A percentile compares a stretch with the other conserved stretches of the same genome.
Conservation (phyloP, 176 grass and related monocot species). For the Phoenix dactylifera region DNA sequence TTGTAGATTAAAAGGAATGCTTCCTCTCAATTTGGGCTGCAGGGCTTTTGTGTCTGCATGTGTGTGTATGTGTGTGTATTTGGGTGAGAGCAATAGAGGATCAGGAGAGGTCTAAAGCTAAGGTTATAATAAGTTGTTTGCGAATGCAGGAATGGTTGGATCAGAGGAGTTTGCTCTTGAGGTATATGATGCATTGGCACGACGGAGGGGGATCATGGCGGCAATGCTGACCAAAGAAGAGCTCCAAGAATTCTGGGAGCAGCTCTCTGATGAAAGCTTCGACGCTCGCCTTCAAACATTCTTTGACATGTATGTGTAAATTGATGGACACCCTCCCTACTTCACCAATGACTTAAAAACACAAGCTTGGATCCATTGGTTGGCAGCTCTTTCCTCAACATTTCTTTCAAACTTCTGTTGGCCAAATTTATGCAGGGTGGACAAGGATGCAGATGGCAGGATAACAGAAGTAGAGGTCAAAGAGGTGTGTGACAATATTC, state of each 20-base stretch:
- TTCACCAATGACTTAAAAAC: too few relatives aligned
- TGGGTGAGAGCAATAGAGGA: too few relatives aligned
- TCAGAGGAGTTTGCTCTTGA: slow-evolving; percentile 74
- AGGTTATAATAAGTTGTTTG: neutral
- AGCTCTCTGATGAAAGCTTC: slow-evolving; percentile 75
- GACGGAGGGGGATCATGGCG: slow-evolving; percentile 48
- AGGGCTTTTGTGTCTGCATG: too few relatives aligned
- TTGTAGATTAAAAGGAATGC: too few relatives aligned
- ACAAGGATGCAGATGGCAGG: slow-evolving; percentile 79
- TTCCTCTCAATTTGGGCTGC: too few relatives aligned
- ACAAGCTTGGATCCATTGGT: too few relatives aligned
- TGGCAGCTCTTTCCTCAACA: neutral
- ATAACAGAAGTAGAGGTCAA: slow-evolving; percentile 89
- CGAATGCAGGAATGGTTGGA: slow-evolving; percentile 51
- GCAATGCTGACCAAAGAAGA: slow-evolving; percentile 62
- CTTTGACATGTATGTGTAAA: slow-evolving; percentile 75
- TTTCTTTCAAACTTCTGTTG: neutral
- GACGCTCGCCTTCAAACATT: slow-evolving; percentile 79
- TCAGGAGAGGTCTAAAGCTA: too few relatives aligned
- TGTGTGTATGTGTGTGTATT: too few relatives aligned
- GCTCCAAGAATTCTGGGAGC: slow-evolving; percentile 77
- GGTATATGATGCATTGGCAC: slow-evolving; percentile 65
- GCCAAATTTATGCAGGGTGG: slow-evolving; percentile 45
- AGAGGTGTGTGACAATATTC: slow-evolving; percentile 40
- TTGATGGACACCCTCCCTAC: neutral